Base-by-base conservation (phyloP, 2,329 filamentous ascomycete species). In the Beauveria varroae region DNA sequence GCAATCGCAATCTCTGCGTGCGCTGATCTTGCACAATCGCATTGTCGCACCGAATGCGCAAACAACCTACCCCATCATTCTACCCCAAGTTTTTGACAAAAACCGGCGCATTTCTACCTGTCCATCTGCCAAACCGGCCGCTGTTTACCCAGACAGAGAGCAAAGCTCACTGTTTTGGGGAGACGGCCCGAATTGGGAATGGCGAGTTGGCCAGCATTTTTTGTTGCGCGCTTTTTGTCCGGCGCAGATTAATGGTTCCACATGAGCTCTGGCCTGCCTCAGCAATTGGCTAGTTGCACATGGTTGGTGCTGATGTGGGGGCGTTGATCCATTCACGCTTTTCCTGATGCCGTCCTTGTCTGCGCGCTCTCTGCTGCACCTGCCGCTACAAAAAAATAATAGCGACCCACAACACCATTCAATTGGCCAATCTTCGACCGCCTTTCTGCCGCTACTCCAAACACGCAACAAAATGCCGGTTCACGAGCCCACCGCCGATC, bases 231-330 rank as follows among this genome's bases (percentile, higher is more conserved):
- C 66, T 69, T 68, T 67, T 67, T 57, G 47, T 50, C 62, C 60
- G 56, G 65, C 64, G 69, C 71, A 72, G 68, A 72, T 73, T 73
- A 60, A 44, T 47, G 66, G 68, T 62, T 65, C 72, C 72, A 72
- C 72, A 71, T 60, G 64, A 74, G 71, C 71, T 73, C 60, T 46
- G 50, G 63, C 67, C 65, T 64, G 63, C 63, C 65, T 51, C 30
- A 63, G 64, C 65, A 63, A 71, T 69, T 70, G 69, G 67, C 63
- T 64, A 60, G 64, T 62, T 22, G 65, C 68, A 66, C 63, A 67
- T 65, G 64, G 49, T 62, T 61, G 63, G 56, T 56, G 60, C 62
- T 58, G 67, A 50, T 61, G 68, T 69, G 68, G 69, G 63, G 63
- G 34, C 57, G 64, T 63, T 63, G 68, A 67, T 69, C 64, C 67